A percentile compares a stretch with the other conserved stretches of the same genome.
These are phyloP conservation scores for Knoxdaviesia proteae DNA, from an alignment of 2,329 filamentous ascomycete genomes.

Conservation along the genomic window DNA sequence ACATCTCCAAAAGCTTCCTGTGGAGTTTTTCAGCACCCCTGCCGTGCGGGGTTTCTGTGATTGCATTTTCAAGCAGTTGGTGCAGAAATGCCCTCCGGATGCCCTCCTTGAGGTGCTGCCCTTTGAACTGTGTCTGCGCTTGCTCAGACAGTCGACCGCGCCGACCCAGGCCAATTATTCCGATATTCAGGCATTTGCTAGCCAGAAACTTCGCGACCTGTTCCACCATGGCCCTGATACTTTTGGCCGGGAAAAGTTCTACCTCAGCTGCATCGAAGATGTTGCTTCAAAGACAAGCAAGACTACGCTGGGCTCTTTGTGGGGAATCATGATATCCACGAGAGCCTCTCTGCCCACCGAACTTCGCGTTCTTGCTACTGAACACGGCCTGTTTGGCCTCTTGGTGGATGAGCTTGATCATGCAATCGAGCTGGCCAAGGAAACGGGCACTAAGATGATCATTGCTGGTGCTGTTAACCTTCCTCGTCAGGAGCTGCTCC, in stretches of 20 bases:
- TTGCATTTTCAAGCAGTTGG: slow-evolving; percentile 27
- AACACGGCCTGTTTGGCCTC: slow-evolving; percentile 40
- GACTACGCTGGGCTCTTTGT: slow-evolving; percentile 36
- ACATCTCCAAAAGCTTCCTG: slow-evolving; percentile 45
- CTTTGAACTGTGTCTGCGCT: slow-evolving; percentile 35
- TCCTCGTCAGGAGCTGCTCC: slow-evolving; percentile 36
- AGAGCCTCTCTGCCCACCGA: slow-evolving; percentile 21
- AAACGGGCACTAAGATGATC: slow-evolving; percentile 9
- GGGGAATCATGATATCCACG: too few relatives aligned
- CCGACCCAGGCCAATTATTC: slow-evolving; percentile 34
- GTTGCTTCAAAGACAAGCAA: slow-evolving; percentile 35
- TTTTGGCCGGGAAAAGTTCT: slow-evolving; percentile 39
- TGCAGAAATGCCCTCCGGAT: slow-evolving; percentile 21
- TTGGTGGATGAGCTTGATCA: slow-evolving; percentile 45
- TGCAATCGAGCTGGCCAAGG: slow-evolving; percentile 21
- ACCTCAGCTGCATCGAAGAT: slow-evolving; percentile 45
- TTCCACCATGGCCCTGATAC: slow-evolving; percentile 30
- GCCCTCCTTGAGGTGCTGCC: slow-evolving; percentile 18
- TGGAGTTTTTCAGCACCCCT: slow-evolving; percentile 35
- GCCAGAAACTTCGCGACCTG: slow-evolving; percentile 38
- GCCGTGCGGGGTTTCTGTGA: slow-evolving; percentile 42
- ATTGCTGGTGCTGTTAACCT: slow-evolving; percentile 25
- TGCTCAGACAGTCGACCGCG: slow-evolving; percentile 52
- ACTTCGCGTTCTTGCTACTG: slow-evolving; percentile 32
- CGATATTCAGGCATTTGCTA: slow-evolving; percentile 43